Percentiles rank a stretch among this genome's conserved stretches.
These are phyloP conservation scores for Malassezia brasiliensis DNA, from an alignment of 1,284 basidiomycete genomes.

Conservation along the genomic window DNA sequence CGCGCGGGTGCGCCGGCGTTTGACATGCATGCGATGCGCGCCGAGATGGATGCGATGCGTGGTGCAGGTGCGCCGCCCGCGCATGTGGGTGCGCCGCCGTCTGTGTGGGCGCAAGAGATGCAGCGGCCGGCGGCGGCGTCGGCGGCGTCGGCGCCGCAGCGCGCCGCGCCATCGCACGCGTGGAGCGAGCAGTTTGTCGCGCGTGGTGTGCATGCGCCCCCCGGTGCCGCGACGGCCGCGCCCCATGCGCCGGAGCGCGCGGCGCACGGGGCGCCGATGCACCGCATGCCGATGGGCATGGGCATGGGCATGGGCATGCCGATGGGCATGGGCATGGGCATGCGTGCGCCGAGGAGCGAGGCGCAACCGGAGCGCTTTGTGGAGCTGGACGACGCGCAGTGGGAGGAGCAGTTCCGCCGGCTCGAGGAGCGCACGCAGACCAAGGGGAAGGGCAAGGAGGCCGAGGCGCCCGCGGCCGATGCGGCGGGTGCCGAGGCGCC, in stretches of 20 bases:
- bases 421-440: conserved; percentile 23
- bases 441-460: conserved; percentile 32
- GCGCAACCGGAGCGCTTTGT: conserved; percentile 12
- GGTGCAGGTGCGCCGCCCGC: not conserved
- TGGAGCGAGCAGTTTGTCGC: conserved; percentile 15
- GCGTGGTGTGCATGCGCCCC: not conserved
- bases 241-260: not conserved
- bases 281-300: not conserved
- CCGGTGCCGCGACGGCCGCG: not conserved
- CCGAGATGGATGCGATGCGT: conserved; percentile 31
- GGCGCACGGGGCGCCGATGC: not conserved
- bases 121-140: not conserved
- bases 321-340: conserved; percentile 23
- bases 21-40: conserved; percentile 27
- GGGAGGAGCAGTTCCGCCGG: conserved; percentile 43
- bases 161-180: not conserved
- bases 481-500: conserved; percentile 5
- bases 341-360: conserved; percentile 18
- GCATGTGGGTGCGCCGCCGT: not conserved
- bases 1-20: conserved; percentile 24
- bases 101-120: conserved; percentile 39
- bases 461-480: conserved; percentile 17
- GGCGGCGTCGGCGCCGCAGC: not conserved
- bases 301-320: not conserved
- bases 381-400: conserved; percentile 38